phyloP scores from a whole-genome alignment of 805 yeast species.

The Nadsonia fulvescens region DNA sequence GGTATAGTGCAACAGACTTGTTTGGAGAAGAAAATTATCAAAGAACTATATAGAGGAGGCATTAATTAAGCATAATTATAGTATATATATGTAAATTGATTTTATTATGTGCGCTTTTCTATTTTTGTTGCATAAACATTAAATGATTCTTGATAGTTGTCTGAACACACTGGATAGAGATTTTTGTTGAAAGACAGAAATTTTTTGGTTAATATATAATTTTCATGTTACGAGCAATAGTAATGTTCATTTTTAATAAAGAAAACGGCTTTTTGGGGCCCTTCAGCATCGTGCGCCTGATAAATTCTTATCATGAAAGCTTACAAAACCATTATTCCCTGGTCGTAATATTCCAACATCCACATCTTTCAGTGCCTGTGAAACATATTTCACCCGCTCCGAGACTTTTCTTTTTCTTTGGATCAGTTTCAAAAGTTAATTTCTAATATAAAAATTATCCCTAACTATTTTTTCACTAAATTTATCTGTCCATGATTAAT shows the following conservation, averaged over 20 bases:
- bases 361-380: no score
- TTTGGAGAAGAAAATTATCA: conserved; percentile 28
- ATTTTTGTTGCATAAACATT: not conserved
- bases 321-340: no score
- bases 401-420: no score
- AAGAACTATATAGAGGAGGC: conserved; percentile 24
- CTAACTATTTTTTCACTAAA: no score
- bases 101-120: not conserved
- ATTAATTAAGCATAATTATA: conserved; percentile 1
- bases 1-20: conserved; percentile 44
- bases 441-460: no score
- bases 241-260: conserved; percentile 1
- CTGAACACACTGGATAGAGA: not conserved
- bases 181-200: not conserved
- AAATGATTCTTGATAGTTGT: not conserved
- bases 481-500: no score
- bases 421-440: no score
- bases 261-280: conserved; percentile 1
- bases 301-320: no score
- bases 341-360: no score
- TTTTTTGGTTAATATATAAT: not conserved
- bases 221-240: conserved; percentile 3
- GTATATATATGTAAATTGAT: conserved; percentile 2
- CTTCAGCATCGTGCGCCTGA: no score
- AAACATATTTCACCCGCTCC: no score